Evolutionary conservation across 1,284 basidiomycete genomes (phyloP).

Genomic region (Cutaneotrichosporon cyanovorans): DNA sequence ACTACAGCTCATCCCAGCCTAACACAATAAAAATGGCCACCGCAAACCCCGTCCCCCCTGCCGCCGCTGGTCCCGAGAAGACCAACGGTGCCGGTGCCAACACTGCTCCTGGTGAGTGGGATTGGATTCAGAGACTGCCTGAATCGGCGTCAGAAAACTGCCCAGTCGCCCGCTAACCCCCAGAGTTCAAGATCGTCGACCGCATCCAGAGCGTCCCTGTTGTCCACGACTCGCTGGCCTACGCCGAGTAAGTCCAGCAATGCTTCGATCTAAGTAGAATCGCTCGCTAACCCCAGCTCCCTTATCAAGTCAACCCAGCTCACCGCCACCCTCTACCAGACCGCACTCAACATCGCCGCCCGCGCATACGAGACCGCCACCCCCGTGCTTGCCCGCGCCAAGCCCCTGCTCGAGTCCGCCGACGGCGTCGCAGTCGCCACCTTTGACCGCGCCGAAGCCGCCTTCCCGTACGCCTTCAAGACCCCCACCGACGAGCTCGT

Average conservation of each 20-base stretch:
- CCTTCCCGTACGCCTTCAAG: constrained; percentile 46
- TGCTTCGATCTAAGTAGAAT: no score
- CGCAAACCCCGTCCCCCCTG: no score
- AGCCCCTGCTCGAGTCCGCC: constrained; percentile 41
- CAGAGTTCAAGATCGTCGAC: constrained; percentile 44
- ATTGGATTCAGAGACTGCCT: no score
- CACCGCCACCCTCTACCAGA: constrained; percentile 38
- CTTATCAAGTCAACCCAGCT: constrained; percentile 38
- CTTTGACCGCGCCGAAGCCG: constrained; percentile 42
- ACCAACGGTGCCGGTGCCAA: constrained; percentile 12
- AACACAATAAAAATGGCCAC: constrained; percentile 10
- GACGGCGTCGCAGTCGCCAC: constrained; percentile 44
- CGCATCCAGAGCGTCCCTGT: constrained; percentile 41
- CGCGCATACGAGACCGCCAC: constrained; percentile 42
- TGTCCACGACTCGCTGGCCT: constrained; percentile 43
- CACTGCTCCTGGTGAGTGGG: constrained; percentile 5
- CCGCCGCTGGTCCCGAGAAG: constrained; percentile 14
- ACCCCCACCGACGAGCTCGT: constrained; percentile 43
- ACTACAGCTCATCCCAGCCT: background rate
- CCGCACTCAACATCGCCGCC: constrained; percentile 33
- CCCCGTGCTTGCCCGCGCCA: constrained; percentile 37
- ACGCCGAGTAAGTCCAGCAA: constrained; percentile 36
- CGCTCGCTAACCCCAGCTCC: constrained; percentile 17
- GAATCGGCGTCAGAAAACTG: background rate
- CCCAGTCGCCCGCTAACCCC: constrained; percentile 1